Conservation (phyloP, 305 asterid genomes). For the Rubia occidens region DNA sequence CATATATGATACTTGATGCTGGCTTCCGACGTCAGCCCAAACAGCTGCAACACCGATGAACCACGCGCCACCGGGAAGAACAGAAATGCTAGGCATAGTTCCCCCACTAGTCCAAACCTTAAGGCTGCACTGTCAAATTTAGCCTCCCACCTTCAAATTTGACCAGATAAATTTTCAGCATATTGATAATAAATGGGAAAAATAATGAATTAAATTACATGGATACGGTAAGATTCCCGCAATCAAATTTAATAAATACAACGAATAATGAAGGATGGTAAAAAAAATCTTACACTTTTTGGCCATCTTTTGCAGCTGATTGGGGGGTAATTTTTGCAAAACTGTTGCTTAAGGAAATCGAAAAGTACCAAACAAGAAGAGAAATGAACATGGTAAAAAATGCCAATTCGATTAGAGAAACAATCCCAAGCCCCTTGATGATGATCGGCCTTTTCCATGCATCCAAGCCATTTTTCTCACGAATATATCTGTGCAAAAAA, state of each 20-base stretch:
- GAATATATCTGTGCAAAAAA: constrained; percentile 19
- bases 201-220: no score
- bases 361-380: constrained; percentile 59
- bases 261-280: not conserved
- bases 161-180: not conserved
- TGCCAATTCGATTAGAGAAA: constrained; percentile 57
- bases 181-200: no score
- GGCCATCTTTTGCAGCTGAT: constrained; percentile 46
- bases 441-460: constrained; percentile 63
- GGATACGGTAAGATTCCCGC: no score
- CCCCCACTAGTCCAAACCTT: constrained; percentile 63
- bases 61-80: constrained; percentile 87
- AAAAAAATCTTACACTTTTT: constrained; percentile 40
- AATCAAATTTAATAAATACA: no score
- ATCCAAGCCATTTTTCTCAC: constrained; percentile 21
- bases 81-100: constrained; percentile 46
- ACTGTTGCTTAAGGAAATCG: constrained; percentile 32
- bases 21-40: constrained; percentile 75
- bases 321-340: constrained; percentile 42
- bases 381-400: constrained; percentile 67
- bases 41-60: constrained; percentile 54
- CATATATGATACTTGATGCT: constrained; percentile 81
- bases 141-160: constrained; percentile 56
- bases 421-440: constrained; percentile 71
- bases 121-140: constrained; percentile 45